Base-by-base conservation (phyloP, 805 yeast species). In the Suhomyces kilbournensis region DNA sequence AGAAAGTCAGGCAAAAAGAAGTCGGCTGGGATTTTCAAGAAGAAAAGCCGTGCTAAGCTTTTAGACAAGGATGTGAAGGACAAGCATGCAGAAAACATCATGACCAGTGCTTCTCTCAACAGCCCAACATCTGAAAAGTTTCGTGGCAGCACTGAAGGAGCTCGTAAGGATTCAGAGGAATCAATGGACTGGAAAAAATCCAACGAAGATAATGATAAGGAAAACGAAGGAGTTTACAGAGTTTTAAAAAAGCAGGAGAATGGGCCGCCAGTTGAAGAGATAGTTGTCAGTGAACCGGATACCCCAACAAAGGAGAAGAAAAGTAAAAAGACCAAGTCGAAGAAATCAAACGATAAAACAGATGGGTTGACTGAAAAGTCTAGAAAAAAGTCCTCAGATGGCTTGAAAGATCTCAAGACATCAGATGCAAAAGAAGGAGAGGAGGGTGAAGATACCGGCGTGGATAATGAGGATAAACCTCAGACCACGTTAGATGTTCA, bases 401-500 rank as follows among this genome's bases (percentile, higher is more conserved):
- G 56, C 52, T 22, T 51, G 46, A 52, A 47, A 38, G 48, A 48
- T 23, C 25, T 32, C 2, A 40, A 32, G 23, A 39, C n/a, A 49
- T 34, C 38, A 35, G 48, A 42, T 17, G 51, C 47, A 40, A 50
- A 40, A 44, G 44, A 40, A 35, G 48, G 50, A 34, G 56, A 52
- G n/a, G 50, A 20, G 12, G 46, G 12, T 8, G 14, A 17, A 20
- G 52, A 48, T 8, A 49, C 46, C 8, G 55, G 51, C 12, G 54
- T 28, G 7, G 47, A 38, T 3, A 45, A 34, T 3, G 58, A 52
- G 17, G 61, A 58, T 9, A 68, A 68, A 50, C 65, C 66, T 3
- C 69, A 65, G 54, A 61, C 74, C 8, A 71, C 78, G 1, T 62
- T 63, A 28, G 78, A 75, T 42, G 73, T 75, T 9, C 78, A 75